A percentile compares a stretch with the other conserved stretches of the same genome.
Evolutionary conservation across 2,329 filamentous ascomycete genomes (phyloP).

Genomic region (Thermothelomyces thermophilus): DNA sequence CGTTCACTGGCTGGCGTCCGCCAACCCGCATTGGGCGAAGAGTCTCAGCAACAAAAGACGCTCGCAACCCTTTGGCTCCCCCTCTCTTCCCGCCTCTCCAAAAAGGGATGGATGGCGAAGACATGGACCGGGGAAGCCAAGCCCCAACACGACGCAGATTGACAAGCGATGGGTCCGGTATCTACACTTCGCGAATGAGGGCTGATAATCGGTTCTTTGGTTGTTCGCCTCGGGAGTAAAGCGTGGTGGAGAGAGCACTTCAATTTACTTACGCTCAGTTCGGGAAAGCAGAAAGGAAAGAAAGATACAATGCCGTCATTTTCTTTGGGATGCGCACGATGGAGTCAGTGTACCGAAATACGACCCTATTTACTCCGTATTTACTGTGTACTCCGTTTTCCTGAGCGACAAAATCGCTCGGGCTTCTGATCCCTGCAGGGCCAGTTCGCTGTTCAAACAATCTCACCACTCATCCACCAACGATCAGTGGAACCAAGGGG

Average conservation of each 20-base stretch:
- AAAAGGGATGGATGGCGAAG: conserved; percentile 6
- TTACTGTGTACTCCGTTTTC: too few species aligned
- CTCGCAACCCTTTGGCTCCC: conserved; percentile 1
- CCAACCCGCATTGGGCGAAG: conserved; percentile 2
- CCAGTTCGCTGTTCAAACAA: too few species aligned
- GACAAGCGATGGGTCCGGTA: conserved; percentile 3
- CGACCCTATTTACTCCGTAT: too few species aligned
- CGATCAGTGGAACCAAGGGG: too few species aligned
- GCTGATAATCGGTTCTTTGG: not conserved
- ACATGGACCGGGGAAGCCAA: conserved; percentile 8
- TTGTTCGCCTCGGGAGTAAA: not conserved
- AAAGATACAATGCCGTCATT: too few species aligned
- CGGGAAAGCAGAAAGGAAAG: not conserved
- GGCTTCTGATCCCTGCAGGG: too few species aligned
- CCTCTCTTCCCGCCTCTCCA: not conserved
- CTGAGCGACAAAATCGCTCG: too few species aligned
- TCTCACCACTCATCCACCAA: too few species aligned
- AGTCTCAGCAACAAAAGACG: conserved; percentile 10
- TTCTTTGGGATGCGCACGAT: too few species aligned
- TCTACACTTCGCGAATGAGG: not conserved
- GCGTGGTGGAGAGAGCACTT: not conserved
- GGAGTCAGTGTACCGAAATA: too few species aligned
- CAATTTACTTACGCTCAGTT: not conserved
- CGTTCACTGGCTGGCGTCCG: not conserved
- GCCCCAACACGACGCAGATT: conserved; percentile 5